Conservation (phyloP, 2,329 filamentous ascomycete species). For the Lecanoromycetidae sp. region DNA sequence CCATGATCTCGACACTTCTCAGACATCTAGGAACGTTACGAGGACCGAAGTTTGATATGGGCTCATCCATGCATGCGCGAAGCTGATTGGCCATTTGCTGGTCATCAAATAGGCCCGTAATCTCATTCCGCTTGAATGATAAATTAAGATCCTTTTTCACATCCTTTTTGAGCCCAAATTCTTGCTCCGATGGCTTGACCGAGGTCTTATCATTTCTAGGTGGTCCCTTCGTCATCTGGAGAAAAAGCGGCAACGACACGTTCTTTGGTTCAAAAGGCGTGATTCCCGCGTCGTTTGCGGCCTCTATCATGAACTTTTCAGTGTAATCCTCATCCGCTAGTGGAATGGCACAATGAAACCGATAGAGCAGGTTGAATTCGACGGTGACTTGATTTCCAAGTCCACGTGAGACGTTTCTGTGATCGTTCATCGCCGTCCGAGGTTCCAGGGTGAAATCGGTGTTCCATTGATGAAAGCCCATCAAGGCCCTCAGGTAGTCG, state of each 20-base stretch:
- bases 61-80: constrained; percentile 50
- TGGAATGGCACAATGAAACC: constrained; percentile 38
- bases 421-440: constrained; percentile 25
- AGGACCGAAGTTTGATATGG: constrained; percentile 58
- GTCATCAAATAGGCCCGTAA: constrained; percentile 13
- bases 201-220: not conserved
- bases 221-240: not conserved
- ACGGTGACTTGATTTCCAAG: constrained; percentile 39
- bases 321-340: constrained; percentile 36
- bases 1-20: constrained; percentile 64
- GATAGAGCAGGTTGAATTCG: constrained; percentile 44
- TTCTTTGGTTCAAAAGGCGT: constrained; percentile 6
- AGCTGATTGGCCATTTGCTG: constrained; percentile 10
- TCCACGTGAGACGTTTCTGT: constrained; percentile 26
- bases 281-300: constrained; percentile 12
- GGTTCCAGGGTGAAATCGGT: constrained; percentile 35
- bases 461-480: constrained; percentile 30
- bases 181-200: constrained; percentile 1
- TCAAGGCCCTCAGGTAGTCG: constrained; percentile 25
- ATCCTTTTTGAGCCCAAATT: not conserved
- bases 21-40: constrained; percentile 61
- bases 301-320: constrained; percentile 13
- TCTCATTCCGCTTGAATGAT: constrained; percentile 7
- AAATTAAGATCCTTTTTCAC: no score
- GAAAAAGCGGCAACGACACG: not conserved